Evolutionary conservation across 106 monocot genomes (phyloP), one percentile per base, ranked within the genome.

Genomic region (Amphibolis antarctica): DNA sequence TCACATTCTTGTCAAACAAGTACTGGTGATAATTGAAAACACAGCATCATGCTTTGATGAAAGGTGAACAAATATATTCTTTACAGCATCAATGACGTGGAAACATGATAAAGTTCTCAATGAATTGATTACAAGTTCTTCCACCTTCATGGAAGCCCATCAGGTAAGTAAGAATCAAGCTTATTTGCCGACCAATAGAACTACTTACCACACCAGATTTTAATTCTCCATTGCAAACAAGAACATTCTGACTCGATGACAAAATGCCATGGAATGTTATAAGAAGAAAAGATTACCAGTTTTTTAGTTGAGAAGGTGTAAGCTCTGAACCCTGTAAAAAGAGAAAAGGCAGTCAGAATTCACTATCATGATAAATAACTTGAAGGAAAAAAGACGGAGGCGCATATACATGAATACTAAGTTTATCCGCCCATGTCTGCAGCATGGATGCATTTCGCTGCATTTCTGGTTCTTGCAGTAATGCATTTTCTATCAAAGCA

Each of bases 221-320:
- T 7, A 36, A 36, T 36, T 7, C 36, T 36, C 36, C 36, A 36
- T 2, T 36, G 7, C 7, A 7, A 2, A 36, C 7, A 36, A 36
- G 36, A 36, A 36, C 7, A 36, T 4, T 36, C 4, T 36, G n/a
- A 28, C 28, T 1, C 12, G 25, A 57, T n/a, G n/a, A 12, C 57
- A 57, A 28, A 57, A 57, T 57, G 15, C 56, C 17, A 57, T 12
- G 13, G 14, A 14, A 28, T 14, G 57, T n/a, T n/a, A n/a, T n/a
- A 57, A 26, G 42, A 12, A 49, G 36, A 36, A 36, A 47, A 50
- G 31, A 18, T 77, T 85, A 92, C 92, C 92, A 92, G 68, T 92
- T 92, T 68, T 92, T 92, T 55, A 92, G 80, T 76, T 92, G 92
- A 50, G 92, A 85, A 57, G 92, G 22, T 61, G 92, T 92, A 56